Conservation (phyloP, 805 yeast genomes). For the Saturnispora dispora region DNA sequence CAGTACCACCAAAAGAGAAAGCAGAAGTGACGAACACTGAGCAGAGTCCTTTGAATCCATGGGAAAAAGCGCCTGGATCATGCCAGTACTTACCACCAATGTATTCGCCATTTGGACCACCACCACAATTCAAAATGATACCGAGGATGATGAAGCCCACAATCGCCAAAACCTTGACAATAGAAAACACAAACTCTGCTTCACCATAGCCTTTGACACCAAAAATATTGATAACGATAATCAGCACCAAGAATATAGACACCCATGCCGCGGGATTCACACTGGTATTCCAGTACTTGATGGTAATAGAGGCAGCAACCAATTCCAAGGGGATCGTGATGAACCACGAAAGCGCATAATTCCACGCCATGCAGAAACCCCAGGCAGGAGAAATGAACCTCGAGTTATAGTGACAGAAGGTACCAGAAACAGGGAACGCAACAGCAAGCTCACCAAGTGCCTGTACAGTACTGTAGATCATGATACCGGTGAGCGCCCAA, state of each 20-base stretch:
- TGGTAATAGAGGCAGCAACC: constrained; percentile 42
- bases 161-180: constrained; percentile 45
- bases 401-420: constrained; percentile 46
- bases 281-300: constrained; percentile 35
- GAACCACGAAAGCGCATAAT: constrained; percentile 43
- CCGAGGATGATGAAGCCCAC: constrained; percentile 47
- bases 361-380: constrained; percentile 54
- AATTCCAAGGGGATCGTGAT: constrained; percentile 42
- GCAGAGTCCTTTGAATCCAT: constrained; percentile 50
- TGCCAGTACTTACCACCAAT: constrained; percentile 53
- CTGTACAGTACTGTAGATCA: constrained; percentile 52
- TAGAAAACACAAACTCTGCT: constrained; percentile 47
- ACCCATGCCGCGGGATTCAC: constrained; percentile 45
- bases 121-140: constrained; percentile 46
- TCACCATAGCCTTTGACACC: constrained; percentile 62
- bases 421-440: constrained; percentile 50
- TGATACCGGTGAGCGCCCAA: constrained; percentile 44
- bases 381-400: constrained; percentile 47
- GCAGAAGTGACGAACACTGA: constrained; percentile 49
- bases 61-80: constrained; percentile 43
- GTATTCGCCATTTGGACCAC: constrained; percentile 46
- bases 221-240: constrained; percentile 41
- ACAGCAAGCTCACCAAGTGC: constrained; percentile 54
- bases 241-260: constrained; percentile 40
- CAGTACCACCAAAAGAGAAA: constrained; percentile 56